A percentile compares a stretch with the other conserved stretches of the same genome.
phyloP scores from a whole-genome alignment of 805 yeast genomes.

The Wickerhamiella qilinensis region DNA sequence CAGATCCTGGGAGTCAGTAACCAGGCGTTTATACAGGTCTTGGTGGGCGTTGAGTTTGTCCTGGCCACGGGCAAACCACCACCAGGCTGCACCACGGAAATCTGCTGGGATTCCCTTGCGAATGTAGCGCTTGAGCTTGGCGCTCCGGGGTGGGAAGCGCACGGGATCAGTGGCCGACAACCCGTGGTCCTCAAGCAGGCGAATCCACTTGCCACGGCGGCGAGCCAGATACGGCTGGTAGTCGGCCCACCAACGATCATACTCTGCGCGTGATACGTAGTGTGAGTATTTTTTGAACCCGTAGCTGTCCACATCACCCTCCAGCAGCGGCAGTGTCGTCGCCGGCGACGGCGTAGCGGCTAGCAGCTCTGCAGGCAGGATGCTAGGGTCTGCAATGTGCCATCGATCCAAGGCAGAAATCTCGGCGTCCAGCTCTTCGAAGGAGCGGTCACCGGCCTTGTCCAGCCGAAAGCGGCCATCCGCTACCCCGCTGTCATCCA shows the following conservation, averaged over 20 bases:
- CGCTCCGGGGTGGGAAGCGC: conserved; percentile 21
- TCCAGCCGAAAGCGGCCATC: too few relatives aligned
- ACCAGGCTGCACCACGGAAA: conserved; percentile 97
- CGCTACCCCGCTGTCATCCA: too few relatives aligned
- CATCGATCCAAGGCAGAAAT: too few relatives aligned
- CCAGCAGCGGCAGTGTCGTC: conserved; percentile 2
- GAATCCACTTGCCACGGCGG: conserved; percentile 64
- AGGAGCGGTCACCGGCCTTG: too few relatives aligned
- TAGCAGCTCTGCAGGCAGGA: background rate
- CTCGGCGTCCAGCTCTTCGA: too few relatives aligned
- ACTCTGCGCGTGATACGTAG: conserved; percentile 36
- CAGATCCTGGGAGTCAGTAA: conserved; percentile 36
- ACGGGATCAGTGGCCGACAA: conserved; percentile 26
- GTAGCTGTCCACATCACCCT: conserved; percentile 41
- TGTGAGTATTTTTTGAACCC: conserved; percentile 65
- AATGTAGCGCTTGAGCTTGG: conserved; percentile 48
- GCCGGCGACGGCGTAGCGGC: background rate
- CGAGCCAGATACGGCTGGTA: conserved; percentile 48
- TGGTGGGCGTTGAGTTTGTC: conserved; percentile 50
- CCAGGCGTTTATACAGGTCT: conserved; percentile 60
- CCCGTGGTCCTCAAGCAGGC: conserved; percentile 52
- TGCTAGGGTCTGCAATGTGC: too few relatives aligned
- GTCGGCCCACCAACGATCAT: conserved; percentile 58
- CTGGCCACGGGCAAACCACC: conserved; percentile 77
- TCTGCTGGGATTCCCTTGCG: conserved; percentile 92